These are phyloP conservation scores for Lactifluus volemus DNA, from an alignment of 768 basidiomycete genomes.

Conservation along the genomic window DNA sequence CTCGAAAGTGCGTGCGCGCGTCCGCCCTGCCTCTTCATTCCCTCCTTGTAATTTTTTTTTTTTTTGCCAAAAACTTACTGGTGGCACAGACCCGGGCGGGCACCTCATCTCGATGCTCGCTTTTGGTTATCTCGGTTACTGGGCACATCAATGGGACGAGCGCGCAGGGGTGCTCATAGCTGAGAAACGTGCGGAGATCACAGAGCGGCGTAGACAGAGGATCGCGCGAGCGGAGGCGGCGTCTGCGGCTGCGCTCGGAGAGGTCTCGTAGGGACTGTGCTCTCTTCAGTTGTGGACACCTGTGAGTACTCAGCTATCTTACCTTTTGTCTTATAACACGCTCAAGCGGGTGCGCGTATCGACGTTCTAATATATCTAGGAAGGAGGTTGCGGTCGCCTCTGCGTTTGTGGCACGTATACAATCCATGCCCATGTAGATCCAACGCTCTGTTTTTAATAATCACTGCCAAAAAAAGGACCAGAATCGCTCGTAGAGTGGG, in stretches of 20 bases:
- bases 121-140: conserved; percentile 71
- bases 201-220: conserved; percentile 37
- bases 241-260: conserved; percentile 6
- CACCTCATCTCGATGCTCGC: conserved; percentile 60
- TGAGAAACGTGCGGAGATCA: conserved; percentile 53
- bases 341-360: too few relatives aligned
- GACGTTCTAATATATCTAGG: neutral
- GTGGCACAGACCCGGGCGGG: conserved; percentile 55
- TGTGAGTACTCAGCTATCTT: neutral
- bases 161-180: conserved; percentile 53
- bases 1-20: conserved; percentile 78
- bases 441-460: neutral
- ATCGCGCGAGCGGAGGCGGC: conserved; percentile 28
- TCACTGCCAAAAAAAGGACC: neutral
- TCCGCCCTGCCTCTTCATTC: neutral
- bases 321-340: neutral
- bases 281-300: neutral
- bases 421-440: neutral
- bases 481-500: too few relatives aligned
- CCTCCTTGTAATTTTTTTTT: neutral
- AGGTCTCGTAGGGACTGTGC: neutral
- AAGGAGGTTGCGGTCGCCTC: neutral
- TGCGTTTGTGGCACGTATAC: neutral
- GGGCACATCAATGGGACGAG: conserved; percentile 58
- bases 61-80: too few relatives aligned